Conservation (phyloP, 495 filamentous ascomycete genomes). For the Hypoxylon rickii region DNA sequence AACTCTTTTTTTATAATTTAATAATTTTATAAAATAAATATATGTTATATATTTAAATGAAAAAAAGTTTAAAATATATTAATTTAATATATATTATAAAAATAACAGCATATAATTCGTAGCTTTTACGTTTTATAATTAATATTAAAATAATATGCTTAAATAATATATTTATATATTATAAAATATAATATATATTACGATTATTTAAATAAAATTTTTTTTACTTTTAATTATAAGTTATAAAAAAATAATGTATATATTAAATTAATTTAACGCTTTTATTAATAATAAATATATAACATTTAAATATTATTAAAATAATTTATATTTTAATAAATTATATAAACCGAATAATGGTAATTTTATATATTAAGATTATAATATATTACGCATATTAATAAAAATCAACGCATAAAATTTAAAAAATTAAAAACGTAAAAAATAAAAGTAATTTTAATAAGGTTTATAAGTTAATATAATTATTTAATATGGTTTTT, state of each 20-base stretch:
- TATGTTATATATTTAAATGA: background rate
- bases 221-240: background rate
- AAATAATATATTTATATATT: background rate
- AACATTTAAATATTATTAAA: background rate
- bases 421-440: no score
- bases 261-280: no score
- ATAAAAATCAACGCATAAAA: background rate
- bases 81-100: background rate
- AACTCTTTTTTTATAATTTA: background rate
- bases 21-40: background rate
- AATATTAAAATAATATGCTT: background rate
- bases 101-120: background rate
- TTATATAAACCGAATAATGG: background rate
- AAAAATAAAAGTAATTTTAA: no score
- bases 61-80: background rate
- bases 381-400: background rate
- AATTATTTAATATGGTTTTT: no score
- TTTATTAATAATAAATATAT: no score
- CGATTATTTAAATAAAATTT: no score
- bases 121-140: no score
- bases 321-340: background rate
- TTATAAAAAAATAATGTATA: background rate
- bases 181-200: background rate
- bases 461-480: no score
- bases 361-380: no score